Evolutionary conservation across 202 grass and related monocot genomes (phyloP), one percentile per base, ranked within the genome.

Genomic region (Saccharum hybrid): DNA sequence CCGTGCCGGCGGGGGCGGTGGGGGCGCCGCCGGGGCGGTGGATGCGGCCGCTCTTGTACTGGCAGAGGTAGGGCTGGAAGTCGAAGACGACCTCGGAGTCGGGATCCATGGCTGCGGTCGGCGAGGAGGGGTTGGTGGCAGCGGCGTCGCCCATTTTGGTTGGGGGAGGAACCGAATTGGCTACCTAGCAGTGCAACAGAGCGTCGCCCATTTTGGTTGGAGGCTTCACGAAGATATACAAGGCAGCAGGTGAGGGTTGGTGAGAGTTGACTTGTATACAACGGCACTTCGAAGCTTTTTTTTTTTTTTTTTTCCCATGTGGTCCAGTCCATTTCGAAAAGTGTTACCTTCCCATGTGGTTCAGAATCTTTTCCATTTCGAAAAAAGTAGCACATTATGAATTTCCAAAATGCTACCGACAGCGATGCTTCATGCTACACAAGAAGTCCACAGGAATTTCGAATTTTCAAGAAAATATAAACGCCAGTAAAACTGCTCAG

Each of bases 21-120:
- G 67, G 52, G 11, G 39, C 34, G 56, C 86, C 82, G 75, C 57
- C 60, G 12, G 77, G 84, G 68, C 92, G 92, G 78, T 72, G 56
- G 66, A 94, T 23, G 80, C 92, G 92, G 60, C 92, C 89, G 84
- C 89, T 94, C 89, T 89, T 94, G 86, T 89, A 94, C 67, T 85
- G 83, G 86, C 83, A 85, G 68, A 94, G 66, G 83, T 86, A 91
- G 49, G 88, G 88, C 11, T 5, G 40, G 84, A 91, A 91, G 76
- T 94, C 86, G 88, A 89, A 91, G 66, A 10, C 62, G 71, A 94
- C 54, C 81, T 94, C 86, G 52, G 89, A 71, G 76, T 94, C 80
- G 61, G 86, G 77, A 90, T 86, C 86, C 90, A 89, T 91, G 82
- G 88, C 78, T 19, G 51, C 63, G 10, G 66, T 7, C 5, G 52